Conservation (phyloP, 192 early-diverging fungal genomes). For the Entomortierella parvispora region DNA sequence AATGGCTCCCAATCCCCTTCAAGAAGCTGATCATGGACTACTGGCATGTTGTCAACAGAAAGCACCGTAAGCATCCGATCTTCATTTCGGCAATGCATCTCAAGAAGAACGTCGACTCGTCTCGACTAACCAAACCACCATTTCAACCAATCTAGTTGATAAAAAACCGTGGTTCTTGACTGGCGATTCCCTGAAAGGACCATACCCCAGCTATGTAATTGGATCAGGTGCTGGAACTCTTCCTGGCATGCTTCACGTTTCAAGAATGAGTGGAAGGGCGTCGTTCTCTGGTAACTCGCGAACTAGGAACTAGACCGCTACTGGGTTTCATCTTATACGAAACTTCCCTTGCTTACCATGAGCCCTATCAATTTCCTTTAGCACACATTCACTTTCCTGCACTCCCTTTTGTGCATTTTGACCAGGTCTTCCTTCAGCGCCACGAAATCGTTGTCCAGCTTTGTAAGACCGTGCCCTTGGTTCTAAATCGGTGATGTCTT, state of each 20-base stretch:
- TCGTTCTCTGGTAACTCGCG: conserved; percentile 30
- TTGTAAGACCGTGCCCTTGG: conserved; percentile 4
- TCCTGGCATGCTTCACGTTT: conserved; percentile 38
- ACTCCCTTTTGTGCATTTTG: conserved; percentile 45
- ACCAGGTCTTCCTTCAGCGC: conserved; percentile 44
- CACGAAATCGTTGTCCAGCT: conserved; percentile 43
- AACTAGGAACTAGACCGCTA: not conserved
- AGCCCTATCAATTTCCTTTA: not conserved
- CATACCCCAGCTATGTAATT: conserved; percentile 40
- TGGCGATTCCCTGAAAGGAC: conserved; percentile 28
- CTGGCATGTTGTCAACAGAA: conserved; percentile 37
- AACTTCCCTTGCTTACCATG: too few relatives aligned
- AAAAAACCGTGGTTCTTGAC: conserved; percentile 45
- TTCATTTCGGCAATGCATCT: too few relatives aligned
- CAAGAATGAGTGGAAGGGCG: conserved; percentile 42
- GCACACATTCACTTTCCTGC: conserved; percentile 47
- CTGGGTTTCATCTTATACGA: too few relatives aligned
- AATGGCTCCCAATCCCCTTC: conserved; percentile 48
- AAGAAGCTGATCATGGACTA: conserved; percentile 52
- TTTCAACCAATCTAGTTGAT: conserved; percentile 16
- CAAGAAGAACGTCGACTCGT: too few relatives aligned
- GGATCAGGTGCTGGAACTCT: conserved; percentile 26
- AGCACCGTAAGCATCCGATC: conserved; percentile 14
- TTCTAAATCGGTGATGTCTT: not conserved
- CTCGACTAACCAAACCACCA: too few relatives aligned